phyloP scores from a whole-genome alignment of 176 grass and related monocot genomes.

The Carex littledalei region DNA sequence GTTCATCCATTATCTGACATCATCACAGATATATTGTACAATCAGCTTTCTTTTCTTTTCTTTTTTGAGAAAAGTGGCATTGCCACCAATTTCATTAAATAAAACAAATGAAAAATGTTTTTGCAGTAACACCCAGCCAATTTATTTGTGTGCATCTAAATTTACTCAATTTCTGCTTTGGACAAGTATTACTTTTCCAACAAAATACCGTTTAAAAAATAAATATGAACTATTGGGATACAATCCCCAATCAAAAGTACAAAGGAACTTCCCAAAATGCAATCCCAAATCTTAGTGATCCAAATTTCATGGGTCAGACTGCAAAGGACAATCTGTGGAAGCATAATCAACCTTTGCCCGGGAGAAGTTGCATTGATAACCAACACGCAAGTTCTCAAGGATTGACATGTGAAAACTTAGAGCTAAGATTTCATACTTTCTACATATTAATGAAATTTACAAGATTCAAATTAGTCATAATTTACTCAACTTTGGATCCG shows the following conservation, averaged over 20 bases:
- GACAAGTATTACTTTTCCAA: background rate
- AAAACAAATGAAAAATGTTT: background rate
- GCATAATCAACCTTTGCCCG: background rate
- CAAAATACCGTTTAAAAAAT: background rate
- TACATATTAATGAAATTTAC: background rate
- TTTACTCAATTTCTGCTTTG: background rate
- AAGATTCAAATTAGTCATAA: background rate
- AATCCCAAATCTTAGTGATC: background rate
- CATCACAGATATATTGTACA: constrained; percentile 14
- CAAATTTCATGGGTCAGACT: background rate
- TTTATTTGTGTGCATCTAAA: background rate
- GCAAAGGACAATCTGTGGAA: background rate
- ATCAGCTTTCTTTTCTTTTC: background rate
- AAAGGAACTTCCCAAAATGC: background rate
- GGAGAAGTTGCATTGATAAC: background rate
- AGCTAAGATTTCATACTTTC: background rate
- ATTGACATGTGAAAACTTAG: background rate
- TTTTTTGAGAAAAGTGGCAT: background rate
- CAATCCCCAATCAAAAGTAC: background rate
- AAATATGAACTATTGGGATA: background rate
- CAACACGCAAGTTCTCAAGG: background rate
- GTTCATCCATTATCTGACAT: constrained; percentile 67
- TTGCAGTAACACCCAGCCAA: background rate
- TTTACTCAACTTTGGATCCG: background rate
- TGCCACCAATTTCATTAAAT: background rate